A percentile compares a stretch with the other conserved stretches of the same genome.
These are phyloP conservation scores for Lagenidium giganteum DNA, from an alignment of 352 stramenopile genomes.

Conservation along the genomic window DNA sequence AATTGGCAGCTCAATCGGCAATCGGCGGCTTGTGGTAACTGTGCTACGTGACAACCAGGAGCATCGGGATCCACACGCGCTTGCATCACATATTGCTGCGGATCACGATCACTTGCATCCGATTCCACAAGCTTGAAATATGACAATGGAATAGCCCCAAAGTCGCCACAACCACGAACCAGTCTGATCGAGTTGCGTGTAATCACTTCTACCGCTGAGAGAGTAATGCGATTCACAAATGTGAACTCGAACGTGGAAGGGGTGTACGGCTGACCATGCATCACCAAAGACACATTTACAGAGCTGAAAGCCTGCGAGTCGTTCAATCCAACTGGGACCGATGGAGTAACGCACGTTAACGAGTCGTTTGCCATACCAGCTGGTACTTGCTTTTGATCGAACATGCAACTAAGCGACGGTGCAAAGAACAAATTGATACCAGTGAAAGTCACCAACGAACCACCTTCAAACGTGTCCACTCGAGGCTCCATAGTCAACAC, in stretches of 20 bases:
- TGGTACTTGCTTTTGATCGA: conserved; percentile 1
- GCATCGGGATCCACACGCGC: no score
- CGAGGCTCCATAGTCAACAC: conserved; percentile 6
- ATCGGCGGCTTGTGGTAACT: no score
- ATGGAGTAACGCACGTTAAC: conserved; percentile 12
- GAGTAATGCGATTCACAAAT: neutral
- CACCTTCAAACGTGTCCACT: conserved; percentile 8
- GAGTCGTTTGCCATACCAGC: neutral
- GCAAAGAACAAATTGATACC: conserved; percentile 12
- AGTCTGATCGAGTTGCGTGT: neutral
- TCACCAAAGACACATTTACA: conserved; percentile 13
- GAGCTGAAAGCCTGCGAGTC: conserved; percentile 1
- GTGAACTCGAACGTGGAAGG: conserved; percentile 7
- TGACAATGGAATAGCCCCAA: no score
- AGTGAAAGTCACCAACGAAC: conserved; percentile 5
- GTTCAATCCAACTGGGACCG: no score
- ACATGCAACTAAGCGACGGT: conserved; percentile 6
- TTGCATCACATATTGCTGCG: no score
- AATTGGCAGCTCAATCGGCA: no score
- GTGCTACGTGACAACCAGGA: no score
- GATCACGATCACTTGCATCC: no score
- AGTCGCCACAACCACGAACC: neutral
- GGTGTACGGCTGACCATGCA: neutral
- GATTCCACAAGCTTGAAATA: no score
- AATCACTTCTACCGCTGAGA: no score